A percentile compares a stretch with the other conserved stretches of the same genome.
phyloP scores from a whole-genome alignment of 2,329 filamentous ascomycete genomes.

The Scopulariopsis brevicaulis region DNA sequence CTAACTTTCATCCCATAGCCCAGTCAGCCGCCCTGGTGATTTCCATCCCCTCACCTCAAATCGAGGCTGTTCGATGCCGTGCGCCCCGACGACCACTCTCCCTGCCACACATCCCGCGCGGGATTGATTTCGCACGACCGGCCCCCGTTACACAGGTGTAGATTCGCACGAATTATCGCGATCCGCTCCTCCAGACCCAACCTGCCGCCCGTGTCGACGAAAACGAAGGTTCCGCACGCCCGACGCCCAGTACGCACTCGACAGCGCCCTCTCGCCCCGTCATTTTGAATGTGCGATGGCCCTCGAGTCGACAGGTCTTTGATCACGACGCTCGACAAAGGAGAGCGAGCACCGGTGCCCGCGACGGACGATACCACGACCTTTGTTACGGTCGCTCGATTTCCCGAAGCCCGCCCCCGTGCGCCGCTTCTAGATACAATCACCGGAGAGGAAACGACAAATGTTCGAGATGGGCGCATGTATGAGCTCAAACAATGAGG shows the following conservation, averaged over 20 bases:
- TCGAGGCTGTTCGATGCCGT: neutral
- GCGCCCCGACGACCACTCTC: neutral
- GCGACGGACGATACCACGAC: neutral
- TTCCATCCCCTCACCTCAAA: neutral
- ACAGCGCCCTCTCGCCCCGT: neutral
- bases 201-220: neutral
- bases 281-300: neutral
- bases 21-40: neutral
- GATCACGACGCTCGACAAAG: neutral
- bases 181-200: neutral
- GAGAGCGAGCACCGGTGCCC: neutral
- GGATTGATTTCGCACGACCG: neutral
- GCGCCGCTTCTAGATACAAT: neutral
- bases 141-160: neutral
- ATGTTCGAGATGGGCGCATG: constrained; percentile 71
- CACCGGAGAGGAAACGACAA: neutral
- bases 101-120: neutral
- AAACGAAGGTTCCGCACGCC: neutral
- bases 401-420: neutral
- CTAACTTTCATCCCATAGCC: neutral
- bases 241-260: neutral
- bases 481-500: constrained; percentile 79
- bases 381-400: neutral
- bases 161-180: neutral
- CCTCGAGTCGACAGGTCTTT: neutral